phyloP scores from a whole-genome alignment of 169 alveolate species.

The Plasmodium gonderi region DNA sequence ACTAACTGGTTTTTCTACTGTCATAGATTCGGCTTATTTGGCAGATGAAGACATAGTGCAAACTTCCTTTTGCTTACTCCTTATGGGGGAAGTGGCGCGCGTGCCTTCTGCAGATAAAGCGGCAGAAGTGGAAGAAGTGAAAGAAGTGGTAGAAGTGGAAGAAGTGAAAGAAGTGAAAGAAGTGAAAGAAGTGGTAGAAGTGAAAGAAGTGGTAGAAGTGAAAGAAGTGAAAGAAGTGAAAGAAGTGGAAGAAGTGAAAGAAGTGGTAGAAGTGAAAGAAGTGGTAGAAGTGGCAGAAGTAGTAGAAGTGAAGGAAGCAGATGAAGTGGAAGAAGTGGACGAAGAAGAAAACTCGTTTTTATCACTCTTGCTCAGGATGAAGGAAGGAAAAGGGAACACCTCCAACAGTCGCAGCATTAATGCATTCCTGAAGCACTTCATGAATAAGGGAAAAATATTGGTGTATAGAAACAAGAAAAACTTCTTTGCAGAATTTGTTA shows the following conservation, averaged over 20 bases:
- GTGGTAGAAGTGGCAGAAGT: neutral
- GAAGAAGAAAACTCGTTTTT: neutral
- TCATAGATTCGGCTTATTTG: slow-evolving; percentile 13
- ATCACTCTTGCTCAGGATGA: neutral
- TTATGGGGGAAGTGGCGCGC: neutral
- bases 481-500: neutral
- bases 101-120: too few relatives aligned
- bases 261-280: neutral
- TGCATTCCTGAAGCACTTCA: neutral
- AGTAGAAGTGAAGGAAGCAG: neutral
- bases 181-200: neutral
- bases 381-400: neutral
- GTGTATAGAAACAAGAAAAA: slow-evolving; percentile 42
- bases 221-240: neutral
- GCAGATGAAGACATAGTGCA: slow-evolving; percentile 22
- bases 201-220: neutral
- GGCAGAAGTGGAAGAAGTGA: neutral
- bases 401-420: too few relatives aligned
- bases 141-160: neutral
- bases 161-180: neutral
- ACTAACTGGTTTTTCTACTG: slow-evolving; percentile 34
- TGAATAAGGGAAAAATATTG: slow-evolving; percentile 62
- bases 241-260: neutral
- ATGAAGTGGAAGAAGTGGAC: neutral
- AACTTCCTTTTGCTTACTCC: slow-evolving; percentile 27